Conservation (phyloP, 805 yeast genomes). For the Komagataella populi region DNA sequence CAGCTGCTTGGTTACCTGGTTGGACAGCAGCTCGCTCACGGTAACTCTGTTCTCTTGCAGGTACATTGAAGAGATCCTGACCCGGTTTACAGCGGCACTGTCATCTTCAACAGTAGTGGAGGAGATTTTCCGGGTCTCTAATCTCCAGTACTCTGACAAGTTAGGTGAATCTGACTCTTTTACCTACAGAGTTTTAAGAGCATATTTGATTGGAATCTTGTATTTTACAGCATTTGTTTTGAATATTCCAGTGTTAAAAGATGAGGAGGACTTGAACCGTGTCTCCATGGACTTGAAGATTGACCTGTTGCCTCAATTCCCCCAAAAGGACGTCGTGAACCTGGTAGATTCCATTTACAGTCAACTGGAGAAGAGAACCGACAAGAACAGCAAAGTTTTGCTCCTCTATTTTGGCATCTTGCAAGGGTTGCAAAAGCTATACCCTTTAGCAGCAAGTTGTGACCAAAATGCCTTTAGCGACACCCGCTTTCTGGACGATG, state of each 20-base stretch:
- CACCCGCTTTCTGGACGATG: neutral
- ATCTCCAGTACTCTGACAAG: neutral
- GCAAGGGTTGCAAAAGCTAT: neutral
- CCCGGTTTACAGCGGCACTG: constrained; percentile 22
- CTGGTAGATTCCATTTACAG: neutral
- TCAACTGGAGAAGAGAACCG: neutral
- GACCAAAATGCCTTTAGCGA: neutral
- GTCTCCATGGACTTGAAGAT: neutral
- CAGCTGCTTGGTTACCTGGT: constrained; percentile 55
- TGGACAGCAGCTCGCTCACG: constrained; percentile 59
- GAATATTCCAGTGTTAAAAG: neutral
- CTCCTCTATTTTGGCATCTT: neutral
- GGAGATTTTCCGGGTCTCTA: constrained; percentile 24
- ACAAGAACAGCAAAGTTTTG: neutral
- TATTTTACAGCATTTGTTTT: constrained; percentile 5
- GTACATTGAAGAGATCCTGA: constrained; percentile 49
- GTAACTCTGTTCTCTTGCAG: constrained; percentile 68
- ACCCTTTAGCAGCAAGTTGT: neutral
- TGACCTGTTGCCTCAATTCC: neutral
- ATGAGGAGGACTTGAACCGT: neutral
- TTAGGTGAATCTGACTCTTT: neutral
- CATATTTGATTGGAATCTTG: neutral
- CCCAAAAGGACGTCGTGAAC: neutral
- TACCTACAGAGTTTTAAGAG: neutral
- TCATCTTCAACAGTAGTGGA: constrained; percentile 61